These are phyloP conservation scores for Phylloporus sp. DNA, from an alignment of 768 basidiomycete genomes.

Conservation along the genomic window DNA sequence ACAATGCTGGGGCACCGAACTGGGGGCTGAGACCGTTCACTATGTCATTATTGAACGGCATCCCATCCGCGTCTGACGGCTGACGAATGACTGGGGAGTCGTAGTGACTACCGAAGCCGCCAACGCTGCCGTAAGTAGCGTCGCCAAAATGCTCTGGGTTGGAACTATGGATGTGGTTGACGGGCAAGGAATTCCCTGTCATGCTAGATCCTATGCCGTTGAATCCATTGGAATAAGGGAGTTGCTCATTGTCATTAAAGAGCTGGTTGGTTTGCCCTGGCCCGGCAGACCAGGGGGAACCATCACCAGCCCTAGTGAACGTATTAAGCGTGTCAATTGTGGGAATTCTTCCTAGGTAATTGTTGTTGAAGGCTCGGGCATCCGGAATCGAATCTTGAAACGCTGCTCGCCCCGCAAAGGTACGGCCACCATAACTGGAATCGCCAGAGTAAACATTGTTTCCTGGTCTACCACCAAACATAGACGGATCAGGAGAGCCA, in stretches of 20 bases:
- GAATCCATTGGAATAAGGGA: constrained; percentile 26
- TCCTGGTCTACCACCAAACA: constrained; percentile 48
- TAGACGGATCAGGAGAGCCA: constrained; percentile 64
- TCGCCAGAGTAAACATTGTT: constrained; percentile 37
- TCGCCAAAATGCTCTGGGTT: constrained; percentile 28
- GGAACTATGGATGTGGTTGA: constrained; percentile 19
- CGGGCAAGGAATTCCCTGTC: constrained; percentile 16
- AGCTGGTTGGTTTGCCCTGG: constrained; percentile 20
- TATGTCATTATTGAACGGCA: constrained; percentile 14
- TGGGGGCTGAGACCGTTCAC: constrained; percentile 21
- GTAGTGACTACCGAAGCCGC: constrained; percentile 20
- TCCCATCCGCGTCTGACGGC: constrained; percentile 23
- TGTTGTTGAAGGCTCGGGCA: constrained; percentile 33
- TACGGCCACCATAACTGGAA: constrained; percentile 32
- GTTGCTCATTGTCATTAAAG: constrained; percentile 20
- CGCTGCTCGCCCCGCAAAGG: constrained; percentile 33
- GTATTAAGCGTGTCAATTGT: constrained; percentile 38
- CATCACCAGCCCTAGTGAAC: constrained; percentile 31
- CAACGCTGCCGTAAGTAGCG: constrained; percentile 19
- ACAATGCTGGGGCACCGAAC: constrained; percentile 15
- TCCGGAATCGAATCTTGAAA: constrained; percentile 43
- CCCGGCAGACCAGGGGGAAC: constrained; percentile 35
- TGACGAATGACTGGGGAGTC: constrained; percentile 22
- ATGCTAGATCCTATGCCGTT: constrained; percentile 16
- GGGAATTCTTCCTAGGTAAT: constrained; percentile 30